A percentile compares a stretch with the other conserved stretches of the same genome.
These are phyloP conservation scores for Aphanomyces euteiches DNA, from an alignment of 352 stramenopile genomes.

Conservation along the genomic window DNA sequence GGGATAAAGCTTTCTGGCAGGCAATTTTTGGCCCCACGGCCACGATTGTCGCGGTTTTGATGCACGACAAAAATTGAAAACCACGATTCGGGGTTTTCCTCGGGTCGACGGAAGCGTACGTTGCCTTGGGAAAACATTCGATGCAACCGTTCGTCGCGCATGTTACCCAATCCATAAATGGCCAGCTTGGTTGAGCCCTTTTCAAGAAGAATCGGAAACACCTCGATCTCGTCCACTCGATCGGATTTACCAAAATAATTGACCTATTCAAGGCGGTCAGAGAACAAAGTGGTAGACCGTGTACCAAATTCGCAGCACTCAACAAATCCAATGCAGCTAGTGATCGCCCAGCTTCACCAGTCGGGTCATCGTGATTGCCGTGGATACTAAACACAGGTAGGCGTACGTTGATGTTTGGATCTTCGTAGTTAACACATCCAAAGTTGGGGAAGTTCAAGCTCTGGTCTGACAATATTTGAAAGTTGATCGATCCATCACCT, in stretches of 20 bases:
- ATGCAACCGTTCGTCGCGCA: constrained; percentile 98
- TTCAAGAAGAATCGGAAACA: constrained; percentile 94
- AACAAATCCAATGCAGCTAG: constrained; percentile 96
- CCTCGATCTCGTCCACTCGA: constrained; percentile 91
- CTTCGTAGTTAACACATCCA: constrained; percentile 95
- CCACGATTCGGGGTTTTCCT: constrained; percentile 77
- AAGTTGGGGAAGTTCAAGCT: constrained; percentile 88
- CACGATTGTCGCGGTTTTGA: constrained; percentile 96
- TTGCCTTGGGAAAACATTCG: constrained; percentile 96
- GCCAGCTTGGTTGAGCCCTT: constrained; percentile 95
- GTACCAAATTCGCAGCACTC: constrained; percentile 86
- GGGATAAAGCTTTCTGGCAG: constrained; percentile 97
- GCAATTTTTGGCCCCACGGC: constrained; percentile 93
- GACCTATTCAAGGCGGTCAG: constrained; percentile 40
- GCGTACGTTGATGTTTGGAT: constrained; percentile 92
- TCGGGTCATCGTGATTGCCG: constrained; percentile 99
- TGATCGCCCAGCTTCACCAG: constrained; percentile 83
- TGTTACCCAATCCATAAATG: constrained; percentile 97
- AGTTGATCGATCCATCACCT: constrained; percentile 68
- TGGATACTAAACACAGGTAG: constrained; percentile 98
- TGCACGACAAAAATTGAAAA: constrained; percentile 99
- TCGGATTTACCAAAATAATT: constrained; percentile 98
- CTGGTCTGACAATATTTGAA: constrained; percentile 89
- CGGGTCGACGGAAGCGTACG: constrained; percentile 90
- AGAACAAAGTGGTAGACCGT: background rate